A percentile compares a stretch with the other conserved stretches of the same genome.
These are phyloP conservation scores for Pontederia paniculata DNA, from an alignment of 176 grass and related monocot species.

Conservation along the genomic window DNA sequence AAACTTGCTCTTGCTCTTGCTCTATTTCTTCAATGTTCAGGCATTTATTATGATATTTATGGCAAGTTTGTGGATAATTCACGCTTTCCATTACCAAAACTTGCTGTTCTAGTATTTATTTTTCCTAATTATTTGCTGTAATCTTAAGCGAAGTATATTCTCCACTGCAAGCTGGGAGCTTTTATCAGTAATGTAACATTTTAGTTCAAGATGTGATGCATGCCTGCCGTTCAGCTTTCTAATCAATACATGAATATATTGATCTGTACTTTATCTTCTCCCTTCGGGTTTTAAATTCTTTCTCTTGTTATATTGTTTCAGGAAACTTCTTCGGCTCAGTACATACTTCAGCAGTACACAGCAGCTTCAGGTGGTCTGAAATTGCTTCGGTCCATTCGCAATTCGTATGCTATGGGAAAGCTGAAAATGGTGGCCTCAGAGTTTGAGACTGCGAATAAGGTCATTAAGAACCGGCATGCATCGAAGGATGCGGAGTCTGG, in stretches of 20 bases:
- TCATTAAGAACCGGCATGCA: slow-evolving; percentile 1
- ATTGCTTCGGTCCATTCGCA: background rate
- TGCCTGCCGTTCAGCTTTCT: too few relatives aligned
- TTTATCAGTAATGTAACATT: too few relatives aligned
- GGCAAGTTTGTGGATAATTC: background rate
- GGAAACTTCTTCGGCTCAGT: slow-evolving; percentile 8
- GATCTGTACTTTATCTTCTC: background rate
- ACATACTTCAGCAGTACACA: slow-evolving; percentile 15
- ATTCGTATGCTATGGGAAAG: slow-evolving; percentile 4
- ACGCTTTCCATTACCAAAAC: too few relatives aligned
- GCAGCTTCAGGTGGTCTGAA: slow-evolving; percentile 10
- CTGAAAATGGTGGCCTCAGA: slow-evolving; percentile 1
- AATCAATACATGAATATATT: too few relatives aligned
- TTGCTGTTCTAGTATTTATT: too few relatives aligned
- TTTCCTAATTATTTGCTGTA: too few relatives aligned
- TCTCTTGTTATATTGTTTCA: background rate
- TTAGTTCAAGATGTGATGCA: too few relatives aligned
- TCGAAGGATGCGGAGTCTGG: slow-evolving; percentile 3
- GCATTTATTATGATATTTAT: background rate
- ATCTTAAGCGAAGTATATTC: too few relatives aligned
- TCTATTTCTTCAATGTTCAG: background rate
- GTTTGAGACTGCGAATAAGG: slow-evolving; percentile 7
- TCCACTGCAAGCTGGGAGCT: too few relatives aligned
- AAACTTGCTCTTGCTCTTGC: background rate
- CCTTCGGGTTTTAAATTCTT: background rate